Base-by-base conservation (phyloP, 495 filamentous ascomycete genomes). In the Articulospora tetracladia region DNA sequence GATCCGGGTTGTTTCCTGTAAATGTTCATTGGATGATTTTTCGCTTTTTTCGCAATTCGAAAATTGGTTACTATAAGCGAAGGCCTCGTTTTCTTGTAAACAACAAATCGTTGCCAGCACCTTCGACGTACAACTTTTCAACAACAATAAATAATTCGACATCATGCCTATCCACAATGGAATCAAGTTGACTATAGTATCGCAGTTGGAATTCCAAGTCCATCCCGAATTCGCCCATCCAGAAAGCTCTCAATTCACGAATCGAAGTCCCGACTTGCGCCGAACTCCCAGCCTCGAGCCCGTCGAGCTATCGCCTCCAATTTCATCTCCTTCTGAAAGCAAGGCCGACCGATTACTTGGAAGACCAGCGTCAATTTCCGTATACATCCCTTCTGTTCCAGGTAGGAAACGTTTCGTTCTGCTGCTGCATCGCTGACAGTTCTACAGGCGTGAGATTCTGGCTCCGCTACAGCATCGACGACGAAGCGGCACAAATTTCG, bases 151-250 rank as follows among this genome's bases (percentile, higher is more conserved):
- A 32, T 4, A 4, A 44, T 7, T 44, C 15, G 4, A 8, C 10
- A 44, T 15, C 17, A 83, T 83, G 79, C 79, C 80, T 10, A 70
- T 62, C 47, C 72, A 77, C 53, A 74, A 77, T 15, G 76, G 77
- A 8, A 74, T 83, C 51, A 73, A 76, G 47, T 41, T 80, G 64
- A 71, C 10, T 56, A 71, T 34, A 1, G 36, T 62, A 15, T 60
- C 59, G 19, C 62, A 63, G 32, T 20, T 19, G 23, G 57, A 56
- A 23, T 52, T 60, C 23, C n/a, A 46, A 19, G 32, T 53, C 11
- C 59, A 60, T 55, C 72, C 75, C 24, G 80, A 83, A 57, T 82
- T 76, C 56, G 74, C 77, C 12, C 79, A 83, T 56, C 78, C 79
- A 1, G 79, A 83, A 25, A 72, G 70, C 58, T 76, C 76, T 0